A percentile compares a stretch with the other conserved stretches of the same genome.
Evolutionary conservation across 139 green algal genomes (phyloP).

Genomic region (Trebouxia sp.): DNA sequence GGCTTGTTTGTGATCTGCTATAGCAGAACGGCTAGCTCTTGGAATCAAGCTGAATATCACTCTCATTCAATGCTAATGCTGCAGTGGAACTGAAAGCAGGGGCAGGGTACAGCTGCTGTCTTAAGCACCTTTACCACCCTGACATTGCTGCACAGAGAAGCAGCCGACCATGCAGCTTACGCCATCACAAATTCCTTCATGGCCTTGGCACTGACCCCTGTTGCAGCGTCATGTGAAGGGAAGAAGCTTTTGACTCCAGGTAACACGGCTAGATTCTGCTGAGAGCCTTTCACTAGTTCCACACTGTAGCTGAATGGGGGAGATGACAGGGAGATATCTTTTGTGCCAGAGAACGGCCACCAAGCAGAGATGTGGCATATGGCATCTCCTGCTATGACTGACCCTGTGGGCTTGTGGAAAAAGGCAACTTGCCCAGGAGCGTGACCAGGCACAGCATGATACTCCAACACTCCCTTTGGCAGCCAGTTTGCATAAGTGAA

Average conservation of each 20-base stretch:
- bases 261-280: constrained; percentile 6
- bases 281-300: background rate
- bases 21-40: no score
- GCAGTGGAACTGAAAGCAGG: background rate
- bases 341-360: background rate
- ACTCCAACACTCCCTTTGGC: constrained; percentile 4
- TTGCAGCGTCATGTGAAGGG: constrained; percentile 6
- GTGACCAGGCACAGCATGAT: constrained; percentile 3
- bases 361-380: background rate
- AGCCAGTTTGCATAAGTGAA: constrained; percentile 28
- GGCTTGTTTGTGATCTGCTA: no score
- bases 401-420: constrained; percentile 3
- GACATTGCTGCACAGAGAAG: background rate
- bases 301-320: background rate
- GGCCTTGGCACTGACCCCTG: constrained; percentile 7
- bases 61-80: no score
- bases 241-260: background rate
- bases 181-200: constrained; percentile 26
- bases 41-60: no score
- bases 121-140: no score
- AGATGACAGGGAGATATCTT: background rate
- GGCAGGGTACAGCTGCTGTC: no score
- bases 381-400: constrained; percentile 8
- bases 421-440: constrained; percentile 22
- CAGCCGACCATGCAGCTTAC: background rate